A percentile compares a stretch with the other conserved stretches of the same genome.
Evolutionary conservation across 305 asterid genomes (phyloP).

Genomic region (Fraxinus sp.): DNA sequence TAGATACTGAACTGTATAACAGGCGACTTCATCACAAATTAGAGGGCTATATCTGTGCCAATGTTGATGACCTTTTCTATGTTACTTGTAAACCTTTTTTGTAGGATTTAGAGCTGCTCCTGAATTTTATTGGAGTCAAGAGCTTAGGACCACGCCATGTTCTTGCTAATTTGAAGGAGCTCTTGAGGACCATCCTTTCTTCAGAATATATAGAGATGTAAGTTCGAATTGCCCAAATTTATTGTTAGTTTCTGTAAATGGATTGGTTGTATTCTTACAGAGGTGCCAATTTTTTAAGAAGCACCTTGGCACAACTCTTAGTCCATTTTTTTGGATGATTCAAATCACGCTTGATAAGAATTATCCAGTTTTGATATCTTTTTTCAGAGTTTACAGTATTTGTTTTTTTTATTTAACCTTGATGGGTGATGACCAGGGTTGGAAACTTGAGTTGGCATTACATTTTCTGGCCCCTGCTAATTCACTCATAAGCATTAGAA

Average conservation of each 20-base stretch:
- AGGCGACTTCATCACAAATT: neutral
- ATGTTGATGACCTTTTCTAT: conserved; percentile 5
- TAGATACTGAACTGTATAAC: neutral
- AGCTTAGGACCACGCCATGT: conserved; percentile 93
- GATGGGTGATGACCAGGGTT: neutral
- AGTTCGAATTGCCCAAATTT: conserved; percentile 22
- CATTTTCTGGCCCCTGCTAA: neutral
- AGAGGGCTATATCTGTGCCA: neutral
- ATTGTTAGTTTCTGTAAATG: conserved; percentile 56
- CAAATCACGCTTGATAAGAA: neutral
- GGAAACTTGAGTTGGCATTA: neutral
- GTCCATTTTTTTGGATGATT: neutral
- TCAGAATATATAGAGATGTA: conserved; percentile 66
- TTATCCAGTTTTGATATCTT: neutral
- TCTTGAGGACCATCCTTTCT: conserved; percentile 71
- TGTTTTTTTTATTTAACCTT: neutral
- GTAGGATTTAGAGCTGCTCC: conserved; percentile 90
- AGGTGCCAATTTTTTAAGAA: conserved; percentile 56
- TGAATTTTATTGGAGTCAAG: conserved; percentile 78
- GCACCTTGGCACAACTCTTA: conserved; percentile 40
- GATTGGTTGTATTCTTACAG: conserved; percentile 41
- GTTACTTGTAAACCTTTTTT: conserved; percentile 14
- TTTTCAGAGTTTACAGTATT: neutral
- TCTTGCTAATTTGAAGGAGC: conserved; percentile 79
- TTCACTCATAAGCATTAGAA: no score